Evolutionary conservation across 2,329 filamentous ascomycete genomes (phyloP), one percentile per base, ranked within the genome.

Genomic region (Cladosporium sp.): DNA sequence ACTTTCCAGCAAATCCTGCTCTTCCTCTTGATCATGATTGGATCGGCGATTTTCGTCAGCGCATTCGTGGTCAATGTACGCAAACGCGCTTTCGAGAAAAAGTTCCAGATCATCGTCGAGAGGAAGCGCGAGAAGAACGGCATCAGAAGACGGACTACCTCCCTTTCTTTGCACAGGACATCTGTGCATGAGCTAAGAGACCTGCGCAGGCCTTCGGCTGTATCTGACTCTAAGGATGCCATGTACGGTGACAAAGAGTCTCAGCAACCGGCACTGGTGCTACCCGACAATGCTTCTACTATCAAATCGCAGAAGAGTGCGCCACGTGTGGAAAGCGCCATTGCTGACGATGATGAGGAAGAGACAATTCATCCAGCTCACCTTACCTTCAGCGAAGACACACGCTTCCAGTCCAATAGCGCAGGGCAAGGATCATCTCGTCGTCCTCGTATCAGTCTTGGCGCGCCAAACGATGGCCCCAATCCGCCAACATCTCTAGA

Each of bases 1-100:
- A 86, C 82, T 0, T 87, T 85, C 67, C 88, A 90, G 70, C 88
- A 90, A 69, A 74, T 83, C 28, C 72, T 88, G 39, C 76, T 90
- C 9, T 88, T 86, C 65, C 60, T 86, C 3, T 75, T 89, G 42
- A 86, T 90, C 61, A 76, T 89, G 47, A 69, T 88, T 6, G 88
- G 88, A 1, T 85, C 85, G 57, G 78, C 83, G 12, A 83, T 89
- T n/a, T 84, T 86, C 67, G 84, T 90, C 1, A 87, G 83, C 1
- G 82, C 83, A 36, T 84, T 82, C 63, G 87, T 88, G 2, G 80
- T 90, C 3, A 72, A 81, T 49, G 79, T 85, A 7, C 77, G 87
- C 39, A 84, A 81, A 65, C 75, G 77, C 59, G 84, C 83, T 11
- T 90, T 90, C 63, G 82, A 88, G 70, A 77, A 75, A 59, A 81